phyloP scores from a whole-genome alignment of 768 basidiomycete species.

The Aureoboletus auriporus region DNA sequence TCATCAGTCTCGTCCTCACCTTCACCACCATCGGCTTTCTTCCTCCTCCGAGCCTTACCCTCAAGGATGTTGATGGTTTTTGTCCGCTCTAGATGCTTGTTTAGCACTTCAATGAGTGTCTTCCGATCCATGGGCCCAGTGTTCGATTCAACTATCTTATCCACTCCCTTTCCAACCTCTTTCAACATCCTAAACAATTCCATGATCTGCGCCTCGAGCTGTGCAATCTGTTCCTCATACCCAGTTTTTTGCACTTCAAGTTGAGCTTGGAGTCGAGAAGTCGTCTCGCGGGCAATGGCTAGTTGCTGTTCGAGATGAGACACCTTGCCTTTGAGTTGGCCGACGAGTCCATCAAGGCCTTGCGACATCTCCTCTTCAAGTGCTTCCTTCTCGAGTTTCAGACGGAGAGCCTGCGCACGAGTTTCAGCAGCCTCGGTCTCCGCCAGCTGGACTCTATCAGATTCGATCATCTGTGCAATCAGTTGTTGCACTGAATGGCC shows the following conservation, averaged over 20 bases:
- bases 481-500: conserved; percentile 88
- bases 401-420: conserved; percentile 55
- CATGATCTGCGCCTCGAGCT: conserved; percentile 89
- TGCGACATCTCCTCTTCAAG: conserved; percentile 79
- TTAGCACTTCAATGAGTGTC: conserved; percentile 72
- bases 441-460: conserved; percentile 75
- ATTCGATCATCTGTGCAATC: conserved; percentile 86
- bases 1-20: conserved; percentile 34
- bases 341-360: conserved; percentile 81
- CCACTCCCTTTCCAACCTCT: conserved; percentile 74
- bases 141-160: conserved; percentile 64
- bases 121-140: conserved; percentile 70
- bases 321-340: conserved; percentile 70
- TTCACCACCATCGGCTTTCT: conserved; percentile 29
- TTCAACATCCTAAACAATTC: conserved; percentile 93
- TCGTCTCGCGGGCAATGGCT: conserved; percentile 72
- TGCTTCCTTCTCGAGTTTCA: conserved; percentile 77
- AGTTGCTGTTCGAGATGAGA: conserved; percentile 74
- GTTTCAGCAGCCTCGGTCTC: conserved; percentile 74
- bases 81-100: conserved; percentile 76
- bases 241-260: conserved; percentile 70
- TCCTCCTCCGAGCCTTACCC: conserved; percentile 46
- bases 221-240: conserved; percentile 83
- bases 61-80: conserved; percentile 86
- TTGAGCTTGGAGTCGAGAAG: conserved; percentile 69